Evolutionary conservation across 2,329 filamentous ascomycete genomes (phyloP).

Genomic region (Trichoderma sp.): DNA sequence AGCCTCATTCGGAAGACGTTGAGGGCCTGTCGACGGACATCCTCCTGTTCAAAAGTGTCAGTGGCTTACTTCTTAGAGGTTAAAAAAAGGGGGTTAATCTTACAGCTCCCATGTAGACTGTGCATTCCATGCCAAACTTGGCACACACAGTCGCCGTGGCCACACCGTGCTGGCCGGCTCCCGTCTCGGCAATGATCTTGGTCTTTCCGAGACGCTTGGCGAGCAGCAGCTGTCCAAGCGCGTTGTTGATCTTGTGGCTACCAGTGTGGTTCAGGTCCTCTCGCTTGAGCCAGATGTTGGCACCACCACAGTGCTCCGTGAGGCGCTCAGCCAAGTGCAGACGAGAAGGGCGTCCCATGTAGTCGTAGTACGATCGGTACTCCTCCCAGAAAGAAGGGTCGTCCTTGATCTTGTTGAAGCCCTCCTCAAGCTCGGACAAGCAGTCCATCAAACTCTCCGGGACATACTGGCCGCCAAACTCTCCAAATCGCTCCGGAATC

Average conservation of each 20-base stretch:
- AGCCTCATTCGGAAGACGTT: constrained; percentile 99
- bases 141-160: constrained; percentile 96
- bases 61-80: constrained; percentile 13
- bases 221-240: constrained; percentile 86
- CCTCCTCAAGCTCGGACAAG: constrained; percentile 82
- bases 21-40: constrained; percentile 90
- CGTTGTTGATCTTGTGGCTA: constrained; percentile 99
- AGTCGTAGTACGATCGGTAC: constrained; percentile 92
- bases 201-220: constrained; percentile 88
- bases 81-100: constrained; percentile 33
- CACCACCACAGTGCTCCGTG: constrained; percentile 85
- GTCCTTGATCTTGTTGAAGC: constrained; percentile 84
- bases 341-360: constrained; percentile 93
- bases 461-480: constrained; percentile 97
- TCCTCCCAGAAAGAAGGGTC: constrained; percentile 97
- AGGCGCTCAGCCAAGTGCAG: constrained; percentile 86
- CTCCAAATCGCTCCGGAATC: constrained; percentile 84
- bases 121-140: constrained; percentile 98
- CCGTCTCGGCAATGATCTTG: constrained; percentile 96
- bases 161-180: constrained; percentile 95
- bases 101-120: constrained; percentile 92
- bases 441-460: constrained; percentile 98
- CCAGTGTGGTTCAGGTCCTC: constrained; percentile 98
- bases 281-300: constrained; percentile 96
- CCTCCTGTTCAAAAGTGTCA: constrained; percentile 59